Evolutionary conservation across 1,139 yeast genomes (phyloP).

Genomic region (Geotrichum restrictum): DNA sequence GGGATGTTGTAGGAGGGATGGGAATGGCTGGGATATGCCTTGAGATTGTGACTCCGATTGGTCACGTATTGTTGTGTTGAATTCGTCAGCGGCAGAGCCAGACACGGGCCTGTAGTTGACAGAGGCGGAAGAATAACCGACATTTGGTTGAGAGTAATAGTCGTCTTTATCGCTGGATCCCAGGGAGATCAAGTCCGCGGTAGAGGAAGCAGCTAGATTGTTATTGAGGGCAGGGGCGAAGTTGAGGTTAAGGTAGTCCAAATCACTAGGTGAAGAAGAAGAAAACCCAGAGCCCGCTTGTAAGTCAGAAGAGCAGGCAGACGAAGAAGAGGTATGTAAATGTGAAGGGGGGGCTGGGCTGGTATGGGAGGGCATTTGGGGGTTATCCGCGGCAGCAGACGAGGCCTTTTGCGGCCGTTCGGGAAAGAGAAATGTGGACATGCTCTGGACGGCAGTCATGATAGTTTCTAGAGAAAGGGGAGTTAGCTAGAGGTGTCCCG

Average conservation of each 20-base stretch:
- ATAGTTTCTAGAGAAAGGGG: neutral
- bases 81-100: constrained; percentile 1
- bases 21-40: constrained; percentile 2
- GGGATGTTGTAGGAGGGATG: neutral
- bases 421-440: constrained; percentile 18
- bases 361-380: neutral
- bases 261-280: constrained; percentile 9
- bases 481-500: neutral
- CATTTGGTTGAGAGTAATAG: constrained; percentile 2
- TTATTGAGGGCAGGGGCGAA: constrained; percentile 1
- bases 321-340: constrained; percentile 2
- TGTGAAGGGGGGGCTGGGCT: neutral
- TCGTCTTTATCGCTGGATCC: constrained; percentile 8
- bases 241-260: constrained; percentile 4
- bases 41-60: constrained; percentile 8
- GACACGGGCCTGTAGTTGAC: constrained; percentile 5
- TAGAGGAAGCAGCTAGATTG: neutral
- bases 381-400: constrained; percentile 7
- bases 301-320: neutral
- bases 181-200: neutral
- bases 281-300: neutral
- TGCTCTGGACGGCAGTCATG: constrained; percentile 16
- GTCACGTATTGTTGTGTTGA: constrained; percentile 11
- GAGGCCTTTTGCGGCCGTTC: constrained; percentile 8
- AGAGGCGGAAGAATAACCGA: constrained; percentile 9